These are phyloP conservation scores for Aspergillus chevalieri DNA, from an alignment of 2,329 filamentous ascomycete species.

Conservation along the genomic window DNA sequence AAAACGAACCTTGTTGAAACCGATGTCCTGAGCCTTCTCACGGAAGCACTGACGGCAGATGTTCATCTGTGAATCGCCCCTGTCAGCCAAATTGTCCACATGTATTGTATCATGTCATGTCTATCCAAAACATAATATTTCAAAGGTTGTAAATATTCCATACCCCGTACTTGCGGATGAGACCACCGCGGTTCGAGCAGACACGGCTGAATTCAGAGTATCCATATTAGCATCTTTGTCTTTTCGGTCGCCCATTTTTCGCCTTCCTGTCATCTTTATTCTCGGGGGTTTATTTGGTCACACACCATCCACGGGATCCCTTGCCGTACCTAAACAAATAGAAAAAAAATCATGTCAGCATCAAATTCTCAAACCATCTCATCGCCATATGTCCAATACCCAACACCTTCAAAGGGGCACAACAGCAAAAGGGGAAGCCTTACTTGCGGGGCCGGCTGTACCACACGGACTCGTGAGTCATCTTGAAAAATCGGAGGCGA, in stretches of 20 bases:
- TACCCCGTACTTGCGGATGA: constrained; percentile 97
- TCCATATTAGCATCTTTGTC: constrained; percentile 20
- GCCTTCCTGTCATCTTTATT: constrained; percentile 5
- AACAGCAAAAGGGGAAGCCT: constrained; percentile 11
- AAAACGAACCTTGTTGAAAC: constrained; percentile 59
- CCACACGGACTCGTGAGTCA: constrained; percentile 96
- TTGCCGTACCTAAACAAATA: constrained; percentile 59
- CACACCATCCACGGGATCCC: constrained; percentile 89
- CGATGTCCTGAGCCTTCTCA: constrained; percentile 62
- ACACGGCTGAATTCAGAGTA: constrained; percentile 54
- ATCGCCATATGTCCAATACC: background rate
- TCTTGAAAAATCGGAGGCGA: constrained; percentile 48
- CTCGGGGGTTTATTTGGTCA: constrained; percentile 18
- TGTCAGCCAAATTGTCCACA: constrained; percentile 5
- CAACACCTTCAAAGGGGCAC: constrained; percentile 8
- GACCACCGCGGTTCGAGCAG: constrained; percentile 94
- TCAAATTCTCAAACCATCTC: constrained; percentile 2
- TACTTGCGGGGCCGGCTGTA: constrained; percentile 96
- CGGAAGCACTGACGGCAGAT: constrained; percentile 66
- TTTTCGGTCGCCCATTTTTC: constrained; percentile 7
- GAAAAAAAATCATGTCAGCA: constrained; percentile 12
- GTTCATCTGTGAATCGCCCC: constrained; percentile 28
- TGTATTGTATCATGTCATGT: constrained; percentile 3
- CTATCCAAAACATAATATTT: background rate
- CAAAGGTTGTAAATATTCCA: constrained; percentile 12